Percentiles rank a stretch among this genome's conserved stretches.
These are phyloP conservation scores for Solanum clarkiae DNA, from an alignment of 257 asterid genomes.

Conservation along the genomic window DNA sequence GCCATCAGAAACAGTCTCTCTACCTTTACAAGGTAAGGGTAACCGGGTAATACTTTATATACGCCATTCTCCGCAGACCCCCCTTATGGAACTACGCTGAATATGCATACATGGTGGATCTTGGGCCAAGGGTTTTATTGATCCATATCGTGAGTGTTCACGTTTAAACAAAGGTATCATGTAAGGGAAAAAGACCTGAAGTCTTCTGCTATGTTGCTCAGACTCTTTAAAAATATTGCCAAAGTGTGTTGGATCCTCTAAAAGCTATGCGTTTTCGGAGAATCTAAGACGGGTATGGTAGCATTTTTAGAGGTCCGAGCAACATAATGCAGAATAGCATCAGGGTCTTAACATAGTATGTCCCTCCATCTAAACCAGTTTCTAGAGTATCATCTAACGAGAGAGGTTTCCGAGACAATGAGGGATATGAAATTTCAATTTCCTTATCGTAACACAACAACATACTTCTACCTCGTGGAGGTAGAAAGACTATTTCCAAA, in stretches of 20 bases:
- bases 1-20: neutral
- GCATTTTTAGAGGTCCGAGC: neutral
- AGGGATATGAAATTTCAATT: neutral
- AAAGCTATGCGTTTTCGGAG: neutral
- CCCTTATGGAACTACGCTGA: neutral
- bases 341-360: neutral
- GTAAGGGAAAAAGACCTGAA: neutral
- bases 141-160: neutral
- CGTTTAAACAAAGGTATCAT: neutral
- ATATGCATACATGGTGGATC: neutral
- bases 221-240: neutral
- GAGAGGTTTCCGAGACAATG: neutral
- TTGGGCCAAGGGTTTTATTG: neutral
- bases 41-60: neutral
- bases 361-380: neutral
- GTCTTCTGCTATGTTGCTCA: neutral
- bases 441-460: neutral
- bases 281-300: neutral
- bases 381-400: neutral
- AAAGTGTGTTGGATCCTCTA: neutral
- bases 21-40: neutral
- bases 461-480: neutral
- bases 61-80: neutral
- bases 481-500: neutral
- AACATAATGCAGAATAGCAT: neutral